phyloP scores from a whole-genome alignment of 495 filamentous ascomycete species.

The Xylaria sp. region DNA sequence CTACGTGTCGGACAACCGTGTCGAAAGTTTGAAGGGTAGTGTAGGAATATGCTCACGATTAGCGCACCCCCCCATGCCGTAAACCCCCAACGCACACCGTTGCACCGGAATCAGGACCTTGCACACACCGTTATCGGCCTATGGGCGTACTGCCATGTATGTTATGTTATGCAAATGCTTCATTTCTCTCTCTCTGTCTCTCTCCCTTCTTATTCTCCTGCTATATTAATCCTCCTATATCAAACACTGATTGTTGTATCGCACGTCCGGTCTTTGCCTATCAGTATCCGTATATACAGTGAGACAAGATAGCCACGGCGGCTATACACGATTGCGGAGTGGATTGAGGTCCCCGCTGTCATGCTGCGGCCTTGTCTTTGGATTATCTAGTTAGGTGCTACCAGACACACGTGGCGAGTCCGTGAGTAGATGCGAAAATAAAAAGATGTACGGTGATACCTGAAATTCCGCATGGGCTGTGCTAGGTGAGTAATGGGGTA shows the following conservation, averaged over 20 bases:
- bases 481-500: neutral
- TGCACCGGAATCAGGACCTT: neutral
- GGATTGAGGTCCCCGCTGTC: neutral
- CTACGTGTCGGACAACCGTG: constrained; percentile 9
- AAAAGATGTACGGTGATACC: neutral
- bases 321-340: neutral
- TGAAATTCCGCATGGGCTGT: neutral
- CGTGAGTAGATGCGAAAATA: neutral
- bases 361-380: neutral
- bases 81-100: neutral
- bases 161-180: no score
- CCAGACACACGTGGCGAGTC: neutral
- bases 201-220: neutral
- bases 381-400: neutral
- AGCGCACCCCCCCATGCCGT: constrained; percentile 5
- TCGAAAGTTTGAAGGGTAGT: constrained; percentile 10
- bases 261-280: neutral
- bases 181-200: neutral
- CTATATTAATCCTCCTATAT: no score
- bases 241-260: neutral
- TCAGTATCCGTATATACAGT: neutral
- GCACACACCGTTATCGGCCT: constrained; percentile 2
- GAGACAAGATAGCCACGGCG: neutral
- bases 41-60: neutral
- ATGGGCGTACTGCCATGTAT: neutral